A percentile compares a stretch with the other conserved stretches of the same genome.
phyloP scores from a whole-genome alignment of 257 asterid genomes.

The Fraxinus americana region DNA sequence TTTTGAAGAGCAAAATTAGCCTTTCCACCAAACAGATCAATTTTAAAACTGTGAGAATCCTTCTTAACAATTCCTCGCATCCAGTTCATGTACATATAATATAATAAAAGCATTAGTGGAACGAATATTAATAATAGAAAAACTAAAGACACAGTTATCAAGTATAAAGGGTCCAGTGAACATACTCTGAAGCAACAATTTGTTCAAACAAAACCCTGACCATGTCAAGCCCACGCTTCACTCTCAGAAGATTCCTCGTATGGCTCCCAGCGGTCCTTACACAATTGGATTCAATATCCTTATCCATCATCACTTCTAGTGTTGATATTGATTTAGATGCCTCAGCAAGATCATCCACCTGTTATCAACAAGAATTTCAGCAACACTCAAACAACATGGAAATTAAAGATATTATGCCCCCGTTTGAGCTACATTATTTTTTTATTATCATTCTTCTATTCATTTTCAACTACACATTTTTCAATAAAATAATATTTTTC shows the following conservation, averaged over 20 bases:
- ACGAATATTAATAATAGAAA: conserved; percentile 11
- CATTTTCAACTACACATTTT: too few relatives aligned
- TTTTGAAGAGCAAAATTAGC: background rate
- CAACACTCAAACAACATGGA: conserved; percentile 9
- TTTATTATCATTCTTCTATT: too few relatives aligned
- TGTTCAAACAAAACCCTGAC: conserved; percentile 85
- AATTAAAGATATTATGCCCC: background rate
- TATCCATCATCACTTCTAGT: conserved; percentile 71
- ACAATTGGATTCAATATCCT: conserved; percentile 67
- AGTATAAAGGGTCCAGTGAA: conserved; percentile 23
- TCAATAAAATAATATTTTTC: too few relatives aligned
- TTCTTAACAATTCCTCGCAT: background rate
- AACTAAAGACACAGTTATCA: conserved; percentile 8
- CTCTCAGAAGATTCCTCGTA: conserved; percentile 86
- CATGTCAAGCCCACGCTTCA: conserved; percentile 95
- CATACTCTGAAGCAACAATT: conserved; percentile 70
- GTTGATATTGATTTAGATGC: conserved; percentile 68
- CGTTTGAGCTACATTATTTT: too few relatives aligned
- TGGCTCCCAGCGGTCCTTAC: conserved; percentile 84
- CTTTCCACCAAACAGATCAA: background rate
- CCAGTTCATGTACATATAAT: background rate
- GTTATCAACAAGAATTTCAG: conserved; percentile 15
- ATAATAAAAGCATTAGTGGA: background rate
- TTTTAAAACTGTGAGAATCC: background rate
- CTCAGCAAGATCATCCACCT: conserved; percentile 79